phyloP scores from a whole-genome alignment of 352 stramenopile species.

The Saprolegnia diclina region DNA sequence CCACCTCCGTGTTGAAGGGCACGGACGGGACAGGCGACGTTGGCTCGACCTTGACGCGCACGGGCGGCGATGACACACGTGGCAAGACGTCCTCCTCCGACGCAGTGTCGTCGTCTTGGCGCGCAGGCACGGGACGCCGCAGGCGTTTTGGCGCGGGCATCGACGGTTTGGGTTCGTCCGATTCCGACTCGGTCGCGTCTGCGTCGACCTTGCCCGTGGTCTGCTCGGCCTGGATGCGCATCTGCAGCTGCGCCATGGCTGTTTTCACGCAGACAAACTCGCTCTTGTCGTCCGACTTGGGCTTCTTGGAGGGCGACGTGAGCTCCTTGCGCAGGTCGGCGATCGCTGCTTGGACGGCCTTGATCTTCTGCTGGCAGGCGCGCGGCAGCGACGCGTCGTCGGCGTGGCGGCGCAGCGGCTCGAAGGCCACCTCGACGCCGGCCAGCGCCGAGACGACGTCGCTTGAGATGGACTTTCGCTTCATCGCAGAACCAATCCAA shows the following conservation, averaged over 20 bases:
- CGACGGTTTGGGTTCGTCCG: not conserved
- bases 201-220: constrained; percentile 1
- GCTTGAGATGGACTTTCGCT: not conserved
- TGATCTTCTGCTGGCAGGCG: constrained; percentile 9
- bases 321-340: constrained; percentile 11
- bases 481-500: not conserved
- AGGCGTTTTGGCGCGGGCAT: not conserved
- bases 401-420: constrained; percentile 1
- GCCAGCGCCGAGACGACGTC: constrained; percentile 3
- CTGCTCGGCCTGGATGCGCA: constrained; percentile 13
- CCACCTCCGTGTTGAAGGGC: not conserved
- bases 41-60: not conserved
- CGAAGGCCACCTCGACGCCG: constrained; percentile 17
- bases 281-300: constrained; percentile 1
- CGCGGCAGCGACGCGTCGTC: constrained; percentile 11
- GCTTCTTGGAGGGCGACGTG: not conserved
- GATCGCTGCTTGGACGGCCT: not conserved
- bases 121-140: not conserved
- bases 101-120: not conserved
- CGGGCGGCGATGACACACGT: not conserved
- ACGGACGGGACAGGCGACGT: not conserved
- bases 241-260: constrained; percentile 21
- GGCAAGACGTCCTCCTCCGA: not conserved
- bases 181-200: constrained; percentile 23
- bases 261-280: constrained; percentile 21